These are phyloP conservation scores for Ambrosiella beaveri DNA, from an alignment of 2,329 filamentous ascomycete species.

Conservation along the genomic window DNA sequence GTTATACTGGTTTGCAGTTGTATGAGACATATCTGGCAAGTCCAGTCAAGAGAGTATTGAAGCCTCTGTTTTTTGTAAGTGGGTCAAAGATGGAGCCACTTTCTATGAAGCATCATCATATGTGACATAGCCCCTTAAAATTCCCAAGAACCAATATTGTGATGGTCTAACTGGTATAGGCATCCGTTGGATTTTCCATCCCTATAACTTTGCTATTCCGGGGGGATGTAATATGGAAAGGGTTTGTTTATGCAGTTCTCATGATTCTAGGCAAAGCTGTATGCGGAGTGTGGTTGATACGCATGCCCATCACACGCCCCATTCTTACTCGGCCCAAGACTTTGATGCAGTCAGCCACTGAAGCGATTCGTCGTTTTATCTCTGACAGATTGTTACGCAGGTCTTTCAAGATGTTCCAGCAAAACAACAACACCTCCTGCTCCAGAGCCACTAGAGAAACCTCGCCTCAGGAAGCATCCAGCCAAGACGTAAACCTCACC, in stretches of 20 bases:
- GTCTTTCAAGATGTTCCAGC: no score
- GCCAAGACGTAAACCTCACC: no score
- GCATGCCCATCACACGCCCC: not conserved
- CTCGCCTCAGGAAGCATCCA: not conserved
- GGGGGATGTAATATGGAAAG: constrained; percentile 49
- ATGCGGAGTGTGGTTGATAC: constrained; percentile 42
- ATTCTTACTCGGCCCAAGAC: not conserved
- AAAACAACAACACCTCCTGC: no score
- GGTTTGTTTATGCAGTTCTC: constrained; percentile 51
- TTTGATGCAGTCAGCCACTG: not conserved
- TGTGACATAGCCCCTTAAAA: not conserved
- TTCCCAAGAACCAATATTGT: not conserved
- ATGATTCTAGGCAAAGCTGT: constrained; percentile 48
- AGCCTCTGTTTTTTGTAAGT: constrained; percentile 9
- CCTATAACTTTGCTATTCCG: constrained; percentile 54
- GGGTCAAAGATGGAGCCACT: not conserved
- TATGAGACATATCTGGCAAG: not conserved
- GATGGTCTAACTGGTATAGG: not conserved
- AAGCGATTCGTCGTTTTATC: no score
- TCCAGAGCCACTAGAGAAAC: not conserved
- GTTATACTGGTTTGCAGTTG: not conserved
- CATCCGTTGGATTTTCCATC: constrained; percentile 24
- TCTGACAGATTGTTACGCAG: no score
- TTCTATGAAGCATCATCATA: no score
- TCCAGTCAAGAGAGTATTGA: not conserved